Conservation (phyloP, 2,329 filamentous ascomycete species). For the Ceratocystis cacaofunesta region DNA sequence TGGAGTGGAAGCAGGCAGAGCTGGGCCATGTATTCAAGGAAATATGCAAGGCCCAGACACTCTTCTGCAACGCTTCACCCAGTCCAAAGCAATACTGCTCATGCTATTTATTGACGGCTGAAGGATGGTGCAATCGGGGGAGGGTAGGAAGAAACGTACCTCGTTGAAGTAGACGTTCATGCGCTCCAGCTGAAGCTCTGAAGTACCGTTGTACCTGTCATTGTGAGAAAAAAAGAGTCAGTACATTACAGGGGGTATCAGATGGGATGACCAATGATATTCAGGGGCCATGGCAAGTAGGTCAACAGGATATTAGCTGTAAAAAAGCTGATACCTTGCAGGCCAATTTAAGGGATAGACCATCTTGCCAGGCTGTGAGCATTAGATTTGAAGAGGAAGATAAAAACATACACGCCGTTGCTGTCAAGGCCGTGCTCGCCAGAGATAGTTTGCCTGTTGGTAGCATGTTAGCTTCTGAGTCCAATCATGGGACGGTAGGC, state of each 20-base stretch:
- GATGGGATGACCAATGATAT: slow-evolving; percentile 5
- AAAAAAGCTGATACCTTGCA: not conserved
- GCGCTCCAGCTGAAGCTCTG: slow-evolving; percentile 97
- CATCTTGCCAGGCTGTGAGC: not conserved
- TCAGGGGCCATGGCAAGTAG: slow-evolving; percentile 8
- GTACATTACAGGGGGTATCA: not conserved
- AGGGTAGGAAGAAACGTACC: slow-evolving; percentile 26
- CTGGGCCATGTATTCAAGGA: too few species aligned
- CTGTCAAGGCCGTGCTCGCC: slow-evolving; percentile 94
- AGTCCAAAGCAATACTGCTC: not conserved
- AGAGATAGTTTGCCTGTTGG: slow-evolving; percentile 59
- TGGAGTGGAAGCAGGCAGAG: not conserved
- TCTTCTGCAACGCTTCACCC: too few species aligned
- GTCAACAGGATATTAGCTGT: not conserved
- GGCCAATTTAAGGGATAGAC: not conserved
- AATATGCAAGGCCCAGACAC: too few species aligned
- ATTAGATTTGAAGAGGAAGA: too few species aligned
- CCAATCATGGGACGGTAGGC: not conserved
- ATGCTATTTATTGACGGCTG: not conserved
- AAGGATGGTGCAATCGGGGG: not conserved
- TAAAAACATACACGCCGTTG: slow-evolving; percentile 68
- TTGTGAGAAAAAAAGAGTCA: not conserved
- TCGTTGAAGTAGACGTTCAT: slow-evolving; percentile 99
- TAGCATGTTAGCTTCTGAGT: slow-evolving; percentile 26
- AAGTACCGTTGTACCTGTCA: slow-evolving; percentile 83